Conservation (phyloP, 768 basidiomycete genomes). For the Tulasnella calospora region DNA sequence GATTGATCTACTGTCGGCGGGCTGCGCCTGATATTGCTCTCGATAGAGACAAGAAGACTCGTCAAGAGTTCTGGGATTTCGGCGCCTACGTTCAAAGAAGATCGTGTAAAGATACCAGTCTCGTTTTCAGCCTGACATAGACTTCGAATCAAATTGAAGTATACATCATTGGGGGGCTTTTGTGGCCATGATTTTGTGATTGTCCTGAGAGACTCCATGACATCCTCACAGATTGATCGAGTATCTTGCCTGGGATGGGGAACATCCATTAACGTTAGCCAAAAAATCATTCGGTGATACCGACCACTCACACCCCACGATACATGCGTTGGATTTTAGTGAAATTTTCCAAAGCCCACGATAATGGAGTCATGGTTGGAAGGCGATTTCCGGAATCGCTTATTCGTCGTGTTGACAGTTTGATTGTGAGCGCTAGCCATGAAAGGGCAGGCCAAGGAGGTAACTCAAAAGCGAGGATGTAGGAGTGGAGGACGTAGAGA, state of each 20-base stretch:
- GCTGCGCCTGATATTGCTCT: not conserved
- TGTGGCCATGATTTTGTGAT: not conserved
- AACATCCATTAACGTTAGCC: not conserved
- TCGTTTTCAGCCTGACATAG: not conserved
- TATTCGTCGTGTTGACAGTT: not conserved
- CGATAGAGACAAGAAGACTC: not conserved
- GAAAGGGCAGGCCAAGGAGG: not conserved
- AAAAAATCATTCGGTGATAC: not conserved
- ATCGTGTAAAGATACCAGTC: not conserved
- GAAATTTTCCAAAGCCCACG: not conserved
- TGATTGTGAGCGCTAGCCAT: not conserved
- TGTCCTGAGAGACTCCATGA: not conserved
- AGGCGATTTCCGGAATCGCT: not conserved
- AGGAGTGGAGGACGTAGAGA: not conserved
- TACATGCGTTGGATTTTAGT: not conserved
- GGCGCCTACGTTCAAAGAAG: not conserved
- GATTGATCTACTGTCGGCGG: not conserved
- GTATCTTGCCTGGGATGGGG: not conserved
- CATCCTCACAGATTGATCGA: not conserved
- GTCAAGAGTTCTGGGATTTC: not conserved
- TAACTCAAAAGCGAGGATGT: not conserved
- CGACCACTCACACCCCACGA: not conserved
- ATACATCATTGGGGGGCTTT: not conserved
- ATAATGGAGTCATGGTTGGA: not conserved
- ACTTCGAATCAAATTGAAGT: not conserved